A percentile compares a stretch with the other conserved stretches of the same genome.
Evolutionary conservation across 768 basidiomycete genomes (phyloP).

Genomic region (Psilocybe subaeruginosa): DNA sequence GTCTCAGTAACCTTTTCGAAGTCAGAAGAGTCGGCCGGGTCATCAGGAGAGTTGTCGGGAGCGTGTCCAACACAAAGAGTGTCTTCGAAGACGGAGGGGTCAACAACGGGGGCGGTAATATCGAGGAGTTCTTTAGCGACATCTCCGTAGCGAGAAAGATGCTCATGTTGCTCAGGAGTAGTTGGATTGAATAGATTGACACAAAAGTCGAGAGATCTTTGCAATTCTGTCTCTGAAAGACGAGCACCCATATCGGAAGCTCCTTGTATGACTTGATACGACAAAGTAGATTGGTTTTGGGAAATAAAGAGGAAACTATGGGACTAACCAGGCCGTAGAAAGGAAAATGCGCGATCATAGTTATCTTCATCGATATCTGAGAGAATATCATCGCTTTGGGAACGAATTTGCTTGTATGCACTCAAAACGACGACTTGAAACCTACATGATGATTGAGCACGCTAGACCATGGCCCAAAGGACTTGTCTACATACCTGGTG

Average conservation of each 20-base stretch:
- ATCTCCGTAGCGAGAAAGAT: conserved; percentile 30
- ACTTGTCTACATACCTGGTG: conserved; percentile 43
- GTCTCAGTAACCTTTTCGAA: conserved; percentile 42
- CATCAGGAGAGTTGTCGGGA: conserved; percentile 13
- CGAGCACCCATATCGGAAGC: conserved; percentile 75
- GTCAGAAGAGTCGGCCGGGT: conserved; percentile 31
- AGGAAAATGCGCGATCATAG: conserved; percentile 69
- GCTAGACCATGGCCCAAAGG: neutral
- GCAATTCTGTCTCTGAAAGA: conserved; percentile 73
- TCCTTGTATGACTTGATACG: conserved; percentile 70
- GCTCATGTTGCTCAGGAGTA: conserved; percentile 60
- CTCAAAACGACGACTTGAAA: conserved; percentile 75
- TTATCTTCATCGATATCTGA: conserved; percentile 70
- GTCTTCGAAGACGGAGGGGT: conserved; percentile 43
- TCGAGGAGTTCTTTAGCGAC: conserved; percentile 50
- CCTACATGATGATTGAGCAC: conserved; percentile 30
- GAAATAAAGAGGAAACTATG: neutral
- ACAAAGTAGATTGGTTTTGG: neutral
- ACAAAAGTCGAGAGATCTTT: conserved; percentile 79
- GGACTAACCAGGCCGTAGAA: conserved; percentile 58
- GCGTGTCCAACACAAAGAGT: conserved; percentile 30
- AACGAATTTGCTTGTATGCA: conserved; percentile 72
- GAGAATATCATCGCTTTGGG: conserved; percentile 57
- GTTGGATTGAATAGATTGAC: conserved; percentile 73
- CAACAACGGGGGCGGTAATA: conserved; percentile 49